Percentiles rank a stretch among this genome's conserved stretches.
These are phyloP conservation scores for Phylloporus sp. DNA, from an alignment of 768 basidiomycete genomes.

Conservation along the genomic window DNA sequence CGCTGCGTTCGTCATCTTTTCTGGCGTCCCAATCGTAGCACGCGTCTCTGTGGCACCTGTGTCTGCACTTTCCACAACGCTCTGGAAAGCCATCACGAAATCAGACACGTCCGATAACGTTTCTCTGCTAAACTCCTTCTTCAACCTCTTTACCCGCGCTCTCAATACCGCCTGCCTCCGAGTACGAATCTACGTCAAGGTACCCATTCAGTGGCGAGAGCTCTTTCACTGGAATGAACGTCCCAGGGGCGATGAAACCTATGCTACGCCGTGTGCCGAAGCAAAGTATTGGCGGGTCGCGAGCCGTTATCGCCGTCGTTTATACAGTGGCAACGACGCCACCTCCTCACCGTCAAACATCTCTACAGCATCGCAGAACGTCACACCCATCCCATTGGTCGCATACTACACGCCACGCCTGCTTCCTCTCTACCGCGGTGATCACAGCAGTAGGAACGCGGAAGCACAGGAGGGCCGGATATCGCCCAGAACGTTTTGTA, in stretches of 20 bases:
- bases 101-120: background rate
- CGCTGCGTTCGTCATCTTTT: conserved; percentile 8
- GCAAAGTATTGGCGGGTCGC: conserved; percentile 31
- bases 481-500: conserved; percentile 35
- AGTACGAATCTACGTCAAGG: conserved; percentile 5
- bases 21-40: conserved; percentile 7
- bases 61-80: background rate
- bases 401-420: conserved; percentile 35
- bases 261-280: conserved; percentile 24
- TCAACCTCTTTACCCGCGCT: conserved; percentile 8
- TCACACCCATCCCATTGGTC: conserved; percentile 21
- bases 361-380: conserved; percentile 3
- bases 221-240: background rate
- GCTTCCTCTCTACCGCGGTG: conserved; percentile 36
- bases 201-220: conserved; percentile 9
- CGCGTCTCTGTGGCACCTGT: background rate
- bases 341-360: background rate
- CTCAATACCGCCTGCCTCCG: conserved; percentile 17
- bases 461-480: conserved; percentile 26
- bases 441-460: conserved; percentile 4
- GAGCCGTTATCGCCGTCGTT: conserved; percentile 22
- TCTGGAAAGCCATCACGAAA: conserved; percentile 6
- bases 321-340: conserved; percentile 21
- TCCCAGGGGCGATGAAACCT: conserved; percentile 9
- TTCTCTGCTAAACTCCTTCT: conserved; percentile 4